A percentile compares a stretch with the other conserved stretches of the same genome.
phyloP scores from a whole-genome alignment of 2,329 filamentous ascomycete genomes.

The Fusarium mundagurra region DNA sequence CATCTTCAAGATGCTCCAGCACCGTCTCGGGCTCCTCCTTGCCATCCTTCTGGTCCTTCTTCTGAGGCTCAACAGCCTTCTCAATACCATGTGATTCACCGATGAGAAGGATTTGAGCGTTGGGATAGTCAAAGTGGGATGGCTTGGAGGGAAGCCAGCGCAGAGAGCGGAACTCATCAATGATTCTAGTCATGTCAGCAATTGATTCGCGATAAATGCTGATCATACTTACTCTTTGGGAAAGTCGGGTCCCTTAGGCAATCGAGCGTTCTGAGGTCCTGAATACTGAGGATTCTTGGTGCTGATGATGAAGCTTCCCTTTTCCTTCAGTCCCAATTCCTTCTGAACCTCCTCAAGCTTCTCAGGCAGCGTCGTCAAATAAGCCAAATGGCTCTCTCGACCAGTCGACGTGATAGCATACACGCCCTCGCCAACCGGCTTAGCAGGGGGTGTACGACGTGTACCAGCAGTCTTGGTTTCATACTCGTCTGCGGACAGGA shows the following conservation, averaged over 20 bases:
- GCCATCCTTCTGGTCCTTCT: conserved; percentile 30
- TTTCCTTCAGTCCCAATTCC: conserved; percentile 75
- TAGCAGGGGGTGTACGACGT: conserved; percentile 74
- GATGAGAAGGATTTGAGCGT: conserved; percentile 81
- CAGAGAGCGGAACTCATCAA: conserved; percentile 75
- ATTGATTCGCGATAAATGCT: background rate
- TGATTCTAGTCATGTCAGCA: conserved; percentile 58
- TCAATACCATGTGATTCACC: conserved; percentile 71
- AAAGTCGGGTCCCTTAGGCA: conserved; percentile 75
- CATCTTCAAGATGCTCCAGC: conserved; percentile 77
- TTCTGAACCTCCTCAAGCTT: conserved; percentile 77
- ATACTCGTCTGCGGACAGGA: conserved; percentile 74
- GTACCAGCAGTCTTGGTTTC: conserved; percentile 79
- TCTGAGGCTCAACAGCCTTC: conserved; percentile 62
- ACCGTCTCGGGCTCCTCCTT: conserved; percentile 72
- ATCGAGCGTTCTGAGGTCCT: conserved; percentile 69
- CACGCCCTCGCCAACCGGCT: conserved; percentile 83
- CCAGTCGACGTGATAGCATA: conserved; percentile 82
- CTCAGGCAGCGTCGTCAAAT: conserved; percentile 79
- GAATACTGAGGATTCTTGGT: conserved; percentile 81
- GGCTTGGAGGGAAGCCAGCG: conserved; percentile 81
- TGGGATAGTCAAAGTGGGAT: conserved; percentile 77
- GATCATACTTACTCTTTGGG: conserved; percentile 68
- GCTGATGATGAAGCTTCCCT: conserved; percentile 81
- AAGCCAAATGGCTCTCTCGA: conserved; percentile 79